Conservation (phyloP, 2,329 filamentous ascomycete species). For the Phyllosticta ampelicida region DNA sequence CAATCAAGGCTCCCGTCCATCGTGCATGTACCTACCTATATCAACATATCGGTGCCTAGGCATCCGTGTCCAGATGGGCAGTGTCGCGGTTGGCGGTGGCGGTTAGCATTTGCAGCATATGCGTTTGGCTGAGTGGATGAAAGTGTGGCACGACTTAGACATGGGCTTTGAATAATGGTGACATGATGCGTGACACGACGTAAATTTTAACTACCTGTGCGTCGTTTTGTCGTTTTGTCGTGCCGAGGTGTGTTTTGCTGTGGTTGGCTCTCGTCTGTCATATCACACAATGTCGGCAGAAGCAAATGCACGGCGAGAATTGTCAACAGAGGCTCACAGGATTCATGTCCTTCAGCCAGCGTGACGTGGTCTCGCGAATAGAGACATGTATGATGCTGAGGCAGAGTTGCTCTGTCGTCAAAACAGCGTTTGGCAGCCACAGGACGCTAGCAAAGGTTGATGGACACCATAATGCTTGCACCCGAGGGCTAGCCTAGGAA, state of each 20-base stretch:
- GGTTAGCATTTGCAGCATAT: not conserved
- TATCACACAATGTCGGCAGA: not conserved
- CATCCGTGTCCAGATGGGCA: not conserved
- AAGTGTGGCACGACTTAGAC: not conserved
- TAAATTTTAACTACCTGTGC: no score
- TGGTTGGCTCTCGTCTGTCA: not conserved
- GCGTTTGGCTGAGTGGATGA: not conserved
- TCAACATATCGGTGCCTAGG: no score
- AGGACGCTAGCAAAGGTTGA: not conserved
- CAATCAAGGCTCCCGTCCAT: not conserved
- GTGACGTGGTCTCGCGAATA: no score
- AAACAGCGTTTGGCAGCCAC: not conserved
- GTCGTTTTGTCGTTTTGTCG: not conserved
- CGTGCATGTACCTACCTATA: not conserved
- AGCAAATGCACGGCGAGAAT: not conserved
- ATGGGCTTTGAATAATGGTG: not conserved
- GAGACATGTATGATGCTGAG: not conserved
- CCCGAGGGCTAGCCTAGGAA: not conserved
- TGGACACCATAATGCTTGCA: not conserved
- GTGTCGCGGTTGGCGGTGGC: not conserved
- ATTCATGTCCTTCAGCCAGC: no score
- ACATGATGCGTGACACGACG: not conserved
- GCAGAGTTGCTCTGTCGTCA: not conserved
- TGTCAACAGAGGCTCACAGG: not conserved
- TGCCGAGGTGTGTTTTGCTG: not conserved